Percentiles rank a stretch among this genome's conserved stretches.
Evolutionary conservation across 2,329 filamentous ascomycete genomes (phyloP).

Genomic region (Talaromyces amestolkiae): DNA sequence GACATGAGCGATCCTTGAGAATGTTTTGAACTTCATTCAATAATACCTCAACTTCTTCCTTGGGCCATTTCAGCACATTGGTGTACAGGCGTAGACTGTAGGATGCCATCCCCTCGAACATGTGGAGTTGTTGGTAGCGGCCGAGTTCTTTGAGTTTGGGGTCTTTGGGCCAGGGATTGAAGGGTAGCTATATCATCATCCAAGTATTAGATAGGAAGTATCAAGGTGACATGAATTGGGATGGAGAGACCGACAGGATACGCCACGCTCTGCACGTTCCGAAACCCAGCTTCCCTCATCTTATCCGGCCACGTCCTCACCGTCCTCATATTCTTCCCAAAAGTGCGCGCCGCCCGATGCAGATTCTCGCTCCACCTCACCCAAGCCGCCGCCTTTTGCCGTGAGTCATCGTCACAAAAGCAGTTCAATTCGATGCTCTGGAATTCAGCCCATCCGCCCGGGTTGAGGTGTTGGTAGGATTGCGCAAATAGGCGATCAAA

Average conservation of each 20-base stretch:
- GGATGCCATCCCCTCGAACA: constrained; percentile 26
- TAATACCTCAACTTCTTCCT: constrained; percentile 33
- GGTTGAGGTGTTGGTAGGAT: constrained; percentile 22
- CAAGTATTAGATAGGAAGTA: not conserved
- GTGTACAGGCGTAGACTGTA: constrained; percentile 31
- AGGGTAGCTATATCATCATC: constrained; percentile 19
- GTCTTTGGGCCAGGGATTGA: constrained; percentile 41
- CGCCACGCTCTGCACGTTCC: constrained; percentile 26
- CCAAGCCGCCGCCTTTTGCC: constrained; percentile 18
- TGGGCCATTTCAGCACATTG: constrained; percentile 29
- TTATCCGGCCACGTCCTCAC: constrained; percentile 21
- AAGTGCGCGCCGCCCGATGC: constrained; percentile 23
- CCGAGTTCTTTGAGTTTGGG: constrained; percentile 51
- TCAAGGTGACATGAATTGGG: not conserved
- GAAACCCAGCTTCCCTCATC: constrained; percentile 29
- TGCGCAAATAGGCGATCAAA: constrained; percentile 25
- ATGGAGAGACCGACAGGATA: constrained; percentile 23
- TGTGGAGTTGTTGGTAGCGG: constrained; percentile 24
- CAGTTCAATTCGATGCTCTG: constrained; percentile 21
- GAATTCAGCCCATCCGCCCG: constrained; percentile 27
- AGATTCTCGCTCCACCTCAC: constrained; percentile 23
- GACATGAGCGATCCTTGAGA: constrained; percentile 30
- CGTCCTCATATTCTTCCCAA: constrained; percentile 26
- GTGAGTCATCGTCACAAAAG: constrained; percentile 23
- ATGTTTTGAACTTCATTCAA: constrained; percentile 34